These are phyloP conservation scores for Mucor lusitanicus DNA, from an alignment of 371 early-diverging fungal species.

Conservation along the genomic window DNA sequence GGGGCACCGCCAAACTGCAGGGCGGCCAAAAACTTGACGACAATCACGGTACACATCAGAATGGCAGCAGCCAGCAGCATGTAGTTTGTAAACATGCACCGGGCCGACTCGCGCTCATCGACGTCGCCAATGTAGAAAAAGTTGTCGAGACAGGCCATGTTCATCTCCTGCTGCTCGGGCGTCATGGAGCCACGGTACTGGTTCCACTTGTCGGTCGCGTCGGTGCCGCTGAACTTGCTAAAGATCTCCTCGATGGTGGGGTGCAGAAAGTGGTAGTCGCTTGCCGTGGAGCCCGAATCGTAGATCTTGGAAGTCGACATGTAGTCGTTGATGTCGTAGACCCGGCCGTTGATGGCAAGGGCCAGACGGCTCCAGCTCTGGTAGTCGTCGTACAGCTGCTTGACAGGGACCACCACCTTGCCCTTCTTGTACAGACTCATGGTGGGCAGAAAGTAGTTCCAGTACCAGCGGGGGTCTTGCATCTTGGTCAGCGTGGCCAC, in stretches of 20 bases:
- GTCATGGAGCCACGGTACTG: slow-evolving; percentile 38
- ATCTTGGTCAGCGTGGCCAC: slow-evolving; percentile 29
- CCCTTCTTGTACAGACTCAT: slow-evolving; percentile 73
- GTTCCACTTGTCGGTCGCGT: slow-evolving; percentile 67
- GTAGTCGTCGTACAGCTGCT: slow-evolving; percentile 46
- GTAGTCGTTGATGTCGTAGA: slow-evolving; percentile 81
- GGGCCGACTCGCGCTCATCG: slow-evolving; percentile 78
- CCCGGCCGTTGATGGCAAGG: slow-evolving; percentile 68
- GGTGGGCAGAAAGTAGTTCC: slow-evolving; percentile 61
- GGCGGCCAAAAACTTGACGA: slow-evolving; percentile 92
- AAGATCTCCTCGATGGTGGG: slow-evolving; percentile 64
- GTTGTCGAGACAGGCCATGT: slow-evolving; percentile 76
- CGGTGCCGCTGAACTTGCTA: slow-evolving; percentile 67
- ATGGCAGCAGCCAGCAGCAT: slow-evolving; percentile 79
- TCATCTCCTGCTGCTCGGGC: slow-evolving; percentile 36
- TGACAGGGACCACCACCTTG: slow-evolving; percentile 54
- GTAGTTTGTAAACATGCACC: slow-evolving; percentile 90
- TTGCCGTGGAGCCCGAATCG: slow-evolving; percentile 39
- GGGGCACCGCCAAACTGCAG: slow-evolving; percentile 78
- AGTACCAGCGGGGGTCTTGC: slow-evolving; percentile 63
- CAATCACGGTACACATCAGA: slow-evolving; percentile 82
- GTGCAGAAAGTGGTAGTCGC: slow-evolving; percentile 54
- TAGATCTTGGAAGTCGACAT: slow-evolving; percentile 51
- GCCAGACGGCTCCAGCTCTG: slow-evolving; percentile 56
- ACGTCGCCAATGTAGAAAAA: slow-evolving; percentile 89